Evolutionary conservation across 805 yeast genomes (phyloP), one percentile per base, ranked within the genome.

Genomic region (Ogataea glucozyma): DNA sequence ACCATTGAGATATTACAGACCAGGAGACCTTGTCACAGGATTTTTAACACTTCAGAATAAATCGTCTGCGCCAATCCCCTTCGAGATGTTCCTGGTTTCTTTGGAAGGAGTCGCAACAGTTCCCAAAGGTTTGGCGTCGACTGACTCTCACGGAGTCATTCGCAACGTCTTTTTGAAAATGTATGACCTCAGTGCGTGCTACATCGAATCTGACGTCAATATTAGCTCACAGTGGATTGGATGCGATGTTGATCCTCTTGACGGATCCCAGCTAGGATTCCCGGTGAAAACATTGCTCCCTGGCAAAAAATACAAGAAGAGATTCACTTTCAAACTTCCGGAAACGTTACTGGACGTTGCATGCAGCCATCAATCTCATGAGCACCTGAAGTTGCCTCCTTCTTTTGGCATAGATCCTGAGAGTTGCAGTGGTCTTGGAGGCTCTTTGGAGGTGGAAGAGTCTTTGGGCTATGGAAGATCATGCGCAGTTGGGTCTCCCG

Each of bases 21-120:
- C 83, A 10, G 88, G 87, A n/a, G 89, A 83, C 55, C 68, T 70
- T 13, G 67, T 84, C 10, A 73, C 77, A 53, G 91, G 91, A 0
- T 78, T 73, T 51, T 62, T 75, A 4, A 50, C 59, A 0, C 64
- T 78, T 16, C 62, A 66, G 39, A 79, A 79, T 51, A 62, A 51
- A 5, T 59, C 76, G 1, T 40, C 56, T 1, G 49, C 60, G 13
- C 64, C 70, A 0, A 65, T 83, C 14, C 74, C 75, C 2, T 84
- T 82, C 54, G 83, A 82, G 50, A 78, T 79, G 80, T 76, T 83
- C 54, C 69, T 76, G 40, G 74, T 79, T 7, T 66, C 80, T 1
- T 64, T 81, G 23, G 85, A 80, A 53, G 85, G 85, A 1, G 62
- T 59, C 14, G 56, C 65, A 17, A 65, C 69, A 4, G 41, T 61